These are phyloP conservation scores for Pascua guehoae DNA, from an alignment of 1,284 basidiomycete genomes.

Conservation along the genomic window DNA sequence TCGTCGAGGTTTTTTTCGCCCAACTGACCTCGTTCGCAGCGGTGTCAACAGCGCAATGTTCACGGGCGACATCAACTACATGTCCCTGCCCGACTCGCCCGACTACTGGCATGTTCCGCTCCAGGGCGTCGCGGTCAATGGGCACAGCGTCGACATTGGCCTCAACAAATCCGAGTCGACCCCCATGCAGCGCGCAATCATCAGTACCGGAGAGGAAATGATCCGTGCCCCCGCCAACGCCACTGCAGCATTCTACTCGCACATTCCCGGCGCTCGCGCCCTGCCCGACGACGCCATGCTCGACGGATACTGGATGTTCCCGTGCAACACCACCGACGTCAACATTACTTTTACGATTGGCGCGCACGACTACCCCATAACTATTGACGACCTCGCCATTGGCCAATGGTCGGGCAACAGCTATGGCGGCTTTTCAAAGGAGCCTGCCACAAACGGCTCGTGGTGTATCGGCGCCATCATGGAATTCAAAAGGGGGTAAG, in stretches of 20 bases:
- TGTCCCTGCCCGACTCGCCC: constrained; percentile 49
- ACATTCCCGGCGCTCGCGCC: background rate
- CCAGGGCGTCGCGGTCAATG: constrained; percentile 49
- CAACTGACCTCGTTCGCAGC: too few species aligned
- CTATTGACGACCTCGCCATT: background rate
- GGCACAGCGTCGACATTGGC: constrained; percentile 21
- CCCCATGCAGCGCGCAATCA: background rate
- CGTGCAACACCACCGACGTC: constrained; percentile 67
- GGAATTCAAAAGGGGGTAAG: too few species aligned
- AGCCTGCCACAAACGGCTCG: too few species aligned
- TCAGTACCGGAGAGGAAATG: constrained; percentile 7
- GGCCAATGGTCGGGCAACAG: background rate
- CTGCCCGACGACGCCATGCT: constrained; percentile 24
- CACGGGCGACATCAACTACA: constrained; percentile 74
- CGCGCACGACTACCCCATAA: background rate
- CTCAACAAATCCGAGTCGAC: too few species aligned
- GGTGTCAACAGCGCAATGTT: too few species aligned
- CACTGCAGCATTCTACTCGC: background rate
- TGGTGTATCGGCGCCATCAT: too few species aligned
- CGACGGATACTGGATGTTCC: constrained; percentile 22
- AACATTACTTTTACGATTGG: constrained; percentile 63
- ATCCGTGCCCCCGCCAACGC: constrained; percentile 1
- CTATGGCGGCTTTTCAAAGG: background rate
- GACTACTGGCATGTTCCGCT: constrained; percentile 53
- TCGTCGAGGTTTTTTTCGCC: too few species aligned